Conservation (phyloP, 495 filamentous ascomycete species). For the Trichoderma erinaceum region DNA sequence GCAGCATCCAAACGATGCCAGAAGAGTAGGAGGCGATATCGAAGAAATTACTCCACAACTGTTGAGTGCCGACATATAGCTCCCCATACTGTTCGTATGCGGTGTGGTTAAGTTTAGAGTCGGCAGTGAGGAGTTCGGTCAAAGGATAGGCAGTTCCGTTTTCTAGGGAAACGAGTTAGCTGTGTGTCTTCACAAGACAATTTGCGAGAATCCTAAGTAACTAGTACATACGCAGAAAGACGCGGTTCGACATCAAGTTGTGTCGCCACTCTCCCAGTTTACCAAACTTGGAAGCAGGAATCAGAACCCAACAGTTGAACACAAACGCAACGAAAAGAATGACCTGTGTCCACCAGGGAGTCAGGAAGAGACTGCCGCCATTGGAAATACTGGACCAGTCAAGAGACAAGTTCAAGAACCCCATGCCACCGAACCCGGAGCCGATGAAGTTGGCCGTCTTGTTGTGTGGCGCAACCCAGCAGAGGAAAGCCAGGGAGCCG, state of each 20-base stretch:
- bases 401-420: conserved; percentile 49
- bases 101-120: conserved; percentile 47
- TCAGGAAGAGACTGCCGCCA: conserved; percentile 44
- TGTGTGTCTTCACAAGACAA: background rate
- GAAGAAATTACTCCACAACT: conserved; percentile 52
- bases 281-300: conserved; percentile 52
- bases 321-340: conserved; percentile 47
- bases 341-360: conserved; percentile 51
- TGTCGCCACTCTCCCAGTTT: conserved; percentile 44
- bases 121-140: conserved; percentile 38
- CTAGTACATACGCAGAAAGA: conserved; percentile 30
- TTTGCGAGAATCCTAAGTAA: conserved; percentile 19
- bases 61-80: conserved; percentile 48
- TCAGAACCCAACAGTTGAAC: conserved; percentile 50
- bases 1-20: conserved; percentile 49
- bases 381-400: conserved; percentile 52
- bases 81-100: conserved; percentile 45
- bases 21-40: conserved; percentile 52
- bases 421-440: conserved; percentile 52
- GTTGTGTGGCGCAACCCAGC: conserved; percentile 54
- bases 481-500: conserved; percentile 54
- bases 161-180: conserved; percentile 9
- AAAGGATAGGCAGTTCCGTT: conserved; percentile 48
- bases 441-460: conserved; percentile 53
- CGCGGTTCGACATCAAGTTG: conserved; percentile 49